Conservation (phyloP, 2,329 filamentous ascomycete species). For the Fulvia fulva region DNA sequence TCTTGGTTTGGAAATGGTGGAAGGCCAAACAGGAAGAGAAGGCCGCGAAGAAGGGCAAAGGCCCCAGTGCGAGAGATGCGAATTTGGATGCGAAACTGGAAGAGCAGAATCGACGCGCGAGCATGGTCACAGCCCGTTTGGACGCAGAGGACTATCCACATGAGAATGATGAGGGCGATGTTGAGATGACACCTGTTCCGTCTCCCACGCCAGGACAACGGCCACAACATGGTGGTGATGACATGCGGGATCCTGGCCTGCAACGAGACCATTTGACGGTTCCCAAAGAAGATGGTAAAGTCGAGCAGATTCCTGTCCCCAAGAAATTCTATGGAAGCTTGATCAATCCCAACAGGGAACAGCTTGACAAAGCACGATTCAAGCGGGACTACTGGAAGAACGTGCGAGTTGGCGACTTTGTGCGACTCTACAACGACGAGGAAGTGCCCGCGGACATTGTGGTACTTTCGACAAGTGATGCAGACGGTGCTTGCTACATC, state of each 20-base stretch:
- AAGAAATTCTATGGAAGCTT: conserved; percentile 62
- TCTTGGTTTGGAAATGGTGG: conserved; percentile 52
- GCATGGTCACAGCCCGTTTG: conserved; percentile 46
- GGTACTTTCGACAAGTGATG: conserved; percentile 86
- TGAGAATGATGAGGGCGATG: conserved; percentile 57
- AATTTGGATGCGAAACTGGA: conserved; percentile 49
- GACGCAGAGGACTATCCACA: conserved; percentile 34
- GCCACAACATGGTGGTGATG: conserved; percentile 28
- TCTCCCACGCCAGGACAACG: conserved; percentile 64
- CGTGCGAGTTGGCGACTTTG: conserved; percentile 90
- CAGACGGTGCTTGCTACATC: conserved; percentile 91
- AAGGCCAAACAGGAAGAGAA: conserved; percentile 41
- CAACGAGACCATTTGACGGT: conserved; percentile 28
- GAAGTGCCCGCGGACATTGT: conserved; percentile 92
- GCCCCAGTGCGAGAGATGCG: conserved; percentile 46
- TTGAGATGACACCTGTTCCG: conserved; percentile 93
- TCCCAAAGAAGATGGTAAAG: conserved; percentile 22
- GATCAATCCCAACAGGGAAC: conserved; percentile 65
- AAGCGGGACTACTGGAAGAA: conserved; percentile 95
- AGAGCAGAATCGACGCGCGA: conserved; percentile 45
- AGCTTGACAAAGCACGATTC: conserved; percentile 72
- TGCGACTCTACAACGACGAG: conserved; percentile 93
- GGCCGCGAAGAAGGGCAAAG: conserved; percentile 44
- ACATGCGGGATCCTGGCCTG: conserved; percentile 7
- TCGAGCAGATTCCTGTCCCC: conserved; percentile 28